Percentiles rank a stretch among this genome's conserved stretches.
Evolutionary conservation across 352 stramenopile species (phyloP).

Genomic region (Phytophthora megakarya): DNA sequence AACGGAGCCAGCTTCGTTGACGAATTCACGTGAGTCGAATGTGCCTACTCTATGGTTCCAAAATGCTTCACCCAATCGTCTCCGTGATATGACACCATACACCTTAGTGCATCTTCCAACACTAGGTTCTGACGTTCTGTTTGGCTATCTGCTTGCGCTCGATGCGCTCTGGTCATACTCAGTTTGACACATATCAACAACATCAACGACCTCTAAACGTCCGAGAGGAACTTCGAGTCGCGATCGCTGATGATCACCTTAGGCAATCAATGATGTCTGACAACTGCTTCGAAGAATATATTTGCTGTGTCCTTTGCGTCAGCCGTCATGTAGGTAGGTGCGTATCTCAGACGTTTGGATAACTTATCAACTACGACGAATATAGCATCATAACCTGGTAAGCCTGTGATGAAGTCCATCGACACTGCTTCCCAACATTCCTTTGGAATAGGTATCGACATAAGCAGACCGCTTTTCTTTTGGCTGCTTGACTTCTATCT

Average conservation of each 20-base stretch:
- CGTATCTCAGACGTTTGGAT: constrained; percentile 18
- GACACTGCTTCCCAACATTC: no score
- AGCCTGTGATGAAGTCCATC: no score
- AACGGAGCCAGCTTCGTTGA: constrained; percentile 15
- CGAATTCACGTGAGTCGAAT: constrained; percentile 15
- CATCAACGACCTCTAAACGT: constrained; percentile 20
- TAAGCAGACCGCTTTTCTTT: no score
- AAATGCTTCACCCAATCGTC: constrained; percentile 13
- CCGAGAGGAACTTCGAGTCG: constrained; percentile 17
- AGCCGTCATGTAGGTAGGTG: no score
- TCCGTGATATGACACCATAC: constrained; percentile 21
- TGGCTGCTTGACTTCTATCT: no score
- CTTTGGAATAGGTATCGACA: no score
- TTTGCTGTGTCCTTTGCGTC: neutral
- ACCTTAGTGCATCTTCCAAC: constrained; percentile 21
- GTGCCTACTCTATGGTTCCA: constrained; percentile 21
- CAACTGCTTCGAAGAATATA: constrained; percentile 16
- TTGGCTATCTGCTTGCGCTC: constrained; percentile 21
- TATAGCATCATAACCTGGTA: constrained; percentile 28
- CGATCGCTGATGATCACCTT: constrained; percentile 19
- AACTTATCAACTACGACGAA: constrained; percentile 26
- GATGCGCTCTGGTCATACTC: no score
- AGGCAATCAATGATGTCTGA: constrained; percentile 17
- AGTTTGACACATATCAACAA: neutral
- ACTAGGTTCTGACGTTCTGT: constrained; percentile 22